Conservation (phyloP, 2,329 filamentous ascomycete species). For the Fusarium vanettenii region DNA sequence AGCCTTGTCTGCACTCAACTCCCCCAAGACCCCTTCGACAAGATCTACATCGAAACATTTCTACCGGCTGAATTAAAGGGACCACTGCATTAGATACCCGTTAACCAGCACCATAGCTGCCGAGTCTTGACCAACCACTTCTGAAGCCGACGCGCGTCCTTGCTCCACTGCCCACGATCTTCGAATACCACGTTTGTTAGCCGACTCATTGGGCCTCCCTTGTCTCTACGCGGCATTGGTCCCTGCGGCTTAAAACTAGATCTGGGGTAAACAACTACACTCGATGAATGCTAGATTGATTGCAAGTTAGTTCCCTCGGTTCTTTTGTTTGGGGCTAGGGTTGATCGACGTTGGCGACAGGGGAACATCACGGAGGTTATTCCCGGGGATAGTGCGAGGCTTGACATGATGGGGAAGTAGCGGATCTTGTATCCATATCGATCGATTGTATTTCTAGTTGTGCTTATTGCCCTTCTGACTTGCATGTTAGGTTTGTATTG, state of each 20-base stretch:
- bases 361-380: not conserved
- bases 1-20: not conserved
- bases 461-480: not conserved
- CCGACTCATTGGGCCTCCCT: not conserved
- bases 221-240: not conserved
- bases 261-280: not conserved
- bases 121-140: not conserved
- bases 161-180: constrained; percentile 1
- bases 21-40: too few species aligned
- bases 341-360: not conserved
- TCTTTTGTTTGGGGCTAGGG: not conserved
- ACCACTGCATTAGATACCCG: not conserved
- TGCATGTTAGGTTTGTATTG: too few species aligned
- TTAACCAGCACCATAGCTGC: not conserved
- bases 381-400: not conserved
- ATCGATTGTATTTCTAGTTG: too few species aligned
- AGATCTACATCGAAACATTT: too few species aligned
- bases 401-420: not conserved
- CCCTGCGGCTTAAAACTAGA: not conserved
- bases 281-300: not conserved
- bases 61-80: too few species aligned
- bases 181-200: not conserved
- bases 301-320: not conserved
- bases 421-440: not conserved
- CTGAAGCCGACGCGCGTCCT: constrained; percentile 5